A percentile compares a stretch with the other conserved stretches of the same genome.
These are phyloP conservation scores for Fusarium tupiense DNA, from an alignment of 2,329 filamentous ascomycete genomes.

Conservation along the genomic window DNA sequence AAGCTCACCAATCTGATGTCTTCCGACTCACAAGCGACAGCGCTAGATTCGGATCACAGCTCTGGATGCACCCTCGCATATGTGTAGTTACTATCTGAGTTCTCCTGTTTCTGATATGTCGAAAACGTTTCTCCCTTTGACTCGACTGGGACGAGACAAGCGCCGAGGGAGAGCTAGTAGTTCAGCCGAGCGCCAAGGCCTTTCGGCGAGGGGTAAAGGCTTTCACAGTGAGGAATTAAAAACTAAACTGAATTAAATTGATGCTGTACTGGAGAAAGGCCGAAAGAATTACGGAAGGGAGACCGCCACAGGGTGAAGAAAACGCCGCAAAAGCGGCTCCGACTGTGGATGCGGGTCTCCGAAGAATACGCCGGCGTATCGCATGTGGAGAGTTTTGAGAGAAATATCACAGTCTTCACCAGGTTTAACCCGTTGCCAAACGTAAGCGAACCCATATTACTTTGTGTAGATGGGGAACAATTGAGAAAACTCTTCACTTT, in stretches of 20 bases:
- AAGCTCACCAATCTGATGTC: slow-evolving; percentile 9
- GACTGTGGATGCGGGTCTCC: slow-evolving; percentile 11
- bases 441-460: slow-evolving; percentile 5
- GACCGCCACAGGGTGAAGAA: slow-evolving; percentile 15
- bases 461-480: neutral
- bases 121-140: slow-evolving; percentile 8
- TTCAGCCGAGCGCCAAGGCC: slow-evolving; percentile 13
- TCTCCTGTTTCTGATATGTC: slow-evolving; percentile 26
- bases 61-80: slow-evolving; percentile 11
- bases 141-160: slow-evolving; percentile 13
- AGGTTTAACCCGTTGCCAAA: neutral
- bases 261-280: slow-evolving; percentile 1
- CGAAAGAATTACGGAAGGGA: slow-evolving; percentile 12
- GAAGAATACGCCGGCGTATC: slow-evolving; percentile 3
- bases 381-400: slow-evolving; percentile 8
- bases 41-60: slow-evolving; percentile 1
- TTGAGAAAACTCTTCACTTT: neutral
- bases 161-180: slow-evolving; percentile 4
- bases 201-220: slow-evolving; percentile 8
- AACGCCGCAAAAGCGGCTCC: slow-evolving; percentile 28
- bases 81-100: neutral
- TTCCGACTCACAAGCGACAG: neutral
- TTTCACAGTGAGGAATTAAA: neutral
- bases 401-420: slow-evolving; percentile 6
- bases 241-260: neutral